Percentiles rank a stretch among this genome's conserved stretches.
Conservation (phyloP, 768 basidiomycete species). For the Tylopilus plumbeoviolaceoides region DNA sequence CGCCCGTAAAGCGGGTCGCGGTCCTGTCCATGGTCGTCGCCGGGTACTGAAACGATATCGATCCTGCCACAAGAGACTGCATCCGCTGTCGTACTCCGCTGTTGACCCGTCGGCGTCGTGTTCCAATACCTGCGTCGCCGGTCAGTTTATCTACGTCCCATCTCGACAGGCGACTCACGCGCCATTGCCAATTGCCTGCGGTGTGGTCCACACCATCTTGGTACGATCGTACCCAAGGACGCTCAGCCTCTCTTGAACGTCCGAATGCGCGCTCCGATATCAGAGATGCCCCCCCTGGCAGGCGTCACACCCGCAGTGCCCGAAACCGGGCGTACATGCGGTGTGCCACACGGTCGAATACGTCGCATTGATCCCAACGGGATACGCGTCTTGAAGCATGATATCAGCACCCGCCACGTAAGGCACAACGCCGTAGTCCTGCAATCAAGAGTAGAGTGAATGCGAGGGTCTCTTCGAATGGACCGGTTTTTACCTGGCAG, state of each 20-base stretch:
- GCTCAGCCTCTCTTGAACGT: conserved; percentile 56
- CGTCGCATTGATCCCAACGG: conserved; percentile 56
- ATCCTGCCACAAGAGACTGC: conserved; percentile 13
- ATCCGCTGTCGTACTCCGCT: conserved; percentile 13
- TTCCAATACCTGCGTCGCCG: conserved; percentile 23
- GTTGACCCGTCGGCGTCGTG: conserved; percentile 21
- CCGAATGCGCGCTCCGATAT: conserved; percentile 64
- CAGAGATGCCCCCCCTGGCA: conserved; percentile 62
- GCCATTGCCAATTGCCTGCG: conserved; percentile 70
- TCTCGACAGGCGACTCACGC: conserved; percentile 18
- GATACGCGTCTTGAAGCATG: conserved; percentile 45
- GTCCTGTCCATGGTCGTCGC: conserved; percentile 26
- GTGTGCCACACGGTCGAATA: conserved; percentile 59
- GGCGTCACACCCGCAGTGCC: conserved; percentile 70
- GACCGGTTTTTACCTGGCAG: conserved; percentile 30
- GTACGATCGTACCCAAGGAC: conserved; percentile 58
- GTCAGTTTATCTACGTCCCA: conserved; percentile 16
- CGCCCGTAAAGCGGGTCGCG: conserved; percentile 18
- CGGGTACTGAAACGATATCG: conserved; percentile 28
- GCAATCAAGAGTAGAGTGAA: not conserved
- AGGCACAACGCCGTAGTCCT: conserved; percentile 59
- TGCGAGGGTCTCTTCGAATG: no score
- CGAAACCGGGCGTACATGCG: conserved; percentile 53
- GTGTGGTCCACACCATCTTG: conserved; percentile 73
- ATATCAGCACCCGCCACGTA: conserved; percentile 66